Conservation (phyloP, 371 early-diverging fungal genomes). For the Phascolomyces articulosus region DNA sequence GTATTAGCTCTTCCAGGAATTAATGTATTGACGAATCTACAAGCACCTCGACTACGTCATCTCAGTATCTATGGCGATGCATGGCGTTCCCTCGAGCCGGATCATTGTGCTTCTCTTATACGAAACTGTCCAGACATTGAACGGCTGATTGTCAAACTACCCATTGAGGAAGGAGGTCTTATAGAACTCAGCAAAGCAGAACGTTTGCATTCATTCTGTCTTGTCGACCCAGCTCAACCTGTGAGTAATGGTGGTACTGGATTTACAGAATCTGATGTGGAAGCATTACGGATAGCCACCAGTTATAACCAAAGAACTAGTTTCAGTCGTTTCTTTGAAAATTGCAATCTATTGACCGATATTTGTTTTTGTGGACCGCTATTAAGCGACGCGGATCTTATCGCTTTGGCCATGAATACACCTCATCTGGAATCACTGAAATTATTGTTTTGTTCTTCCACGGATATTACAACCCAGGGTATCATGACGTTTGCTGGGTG, state of each 20-base stretch:
- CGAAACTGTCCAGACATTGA: not conserved
- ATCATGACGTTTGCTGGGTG: not conserved
- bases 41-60: not conserved
- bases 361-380: not conserved
- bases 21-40: not conserved
- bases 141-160: not conserved
- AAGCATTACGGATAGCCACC: not conserved
- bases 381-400: not conserved
- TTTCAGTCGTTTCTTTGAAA: constrained; percentile 1
- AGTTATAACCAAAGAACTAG: not conserved
- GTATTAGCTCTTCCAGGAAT: not conserved
- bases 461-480: not conserved
- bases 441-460: not conserved
- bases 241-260: not conserved
- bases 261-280: not conserved
- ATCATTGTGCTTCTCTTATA: not conserved
- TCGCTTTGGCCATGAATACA: not conserved
- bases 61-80: not conserved
- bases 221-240: constrained; percentile 1
- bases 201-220: not conserved
- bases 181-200: not conserved
- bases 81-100: not conserved
- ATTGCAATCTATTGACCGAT: not conserved
- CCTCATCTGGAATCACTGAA: not conserved
- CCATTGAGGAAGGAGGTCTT: not conserved